Conservation (phyloP, 345 rosid genomes). For the Eucalyptus curtisii region DNA sequence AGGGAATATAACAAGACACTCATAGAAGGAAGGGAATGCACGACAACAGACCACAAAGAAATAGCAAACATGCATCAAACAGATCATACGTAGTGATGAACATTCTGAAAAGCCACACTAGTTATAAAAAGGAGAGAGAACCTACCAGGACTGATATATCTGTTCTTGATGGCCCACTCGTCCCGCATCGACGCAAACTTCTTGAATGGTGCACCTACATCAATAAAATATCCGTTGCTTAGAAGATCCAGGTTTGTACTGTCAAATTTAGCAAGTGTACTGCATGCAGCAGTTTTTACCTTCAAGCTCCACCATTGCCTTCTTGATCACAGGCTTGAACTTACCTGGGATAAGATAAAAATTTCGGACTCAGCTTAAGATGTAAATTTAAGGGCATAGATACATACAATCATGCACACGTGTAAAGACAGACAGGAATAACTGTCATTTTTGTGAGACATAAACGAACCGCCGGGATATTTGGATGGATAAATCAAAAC, state of each 20-base stretch:
- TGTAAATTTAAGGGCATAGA: neutral
- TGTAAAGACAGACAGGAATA: neutral
- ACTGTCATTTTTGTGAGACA: neutral
- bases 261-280: neutral
- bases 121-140: neutral
- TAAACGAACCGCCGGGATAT: neutral
- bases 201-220: slow-evolving; percentile 80
- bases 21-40: neutral
- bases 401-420: neutral
- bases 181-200: slow-evolving; percentile 59
- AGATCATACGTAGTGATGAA: neutral
- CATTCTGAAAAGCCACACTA: neutral
- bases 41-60: neutral
- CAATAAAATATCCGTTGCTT: neutral
- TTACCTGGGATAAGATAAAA: slow-evolving; percentile 14
- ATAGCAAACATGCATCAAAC: neutral
- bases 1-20: neutral
- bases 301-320: slow-evolving; percentile 98
- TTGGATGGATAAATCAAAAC: neutral
- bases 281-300: slow-evolving; percentile 22
- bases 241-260: neutral
- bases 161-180: slow-evolving; percentile 80
- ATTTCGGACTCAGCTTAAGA: neutral
- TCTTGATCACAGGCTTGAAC: slow-evolving; percentile 96
- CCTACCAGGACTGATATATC: slow-evolving; percentile 93